Percentiles rank a stretch among this genome's conserved stretches.
These are phyloP conservation scores for Penicillium malachiteum DNA, from an alignment of 495 filamentous ascomycete species.

Conservation along the genomic window DNA sequence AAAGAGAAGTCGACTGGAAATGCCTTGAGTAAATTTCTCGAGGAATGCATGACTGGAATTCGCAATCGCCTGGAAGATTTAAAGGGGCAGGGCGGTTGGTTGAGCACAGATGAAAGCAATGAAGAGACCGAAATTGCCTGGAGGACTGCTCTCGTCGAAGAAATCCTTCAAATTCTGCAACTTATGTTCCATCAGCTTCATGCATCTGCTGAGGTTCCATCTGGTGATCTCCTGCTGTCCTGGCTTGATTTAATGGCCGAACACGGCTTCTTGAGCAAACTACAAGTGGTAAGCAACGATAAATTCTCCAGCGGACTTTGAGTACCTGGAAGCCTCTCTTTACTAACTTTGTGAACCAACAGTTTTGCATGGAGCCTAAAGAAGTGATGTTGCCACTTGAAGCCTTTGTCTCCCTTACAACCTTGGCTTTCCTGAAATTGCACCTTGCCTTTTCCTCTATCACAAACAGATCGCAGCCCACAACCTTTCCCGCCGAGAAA, in stretches of 20 bases:
- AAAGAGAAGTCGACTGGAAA: conserved; percentile 26
- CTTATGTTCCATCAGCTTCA: conserved; percentile 70
- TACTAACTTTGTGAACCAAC: conserved; percentile 26
- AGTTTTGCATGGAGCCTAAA: conserved; percentile 43
- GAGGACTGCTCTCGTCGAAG: conserved; percentile 60
- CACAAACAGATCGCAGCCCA: conserved; percentile 16
- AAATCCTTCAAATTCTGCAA: conserved; percentile 70
- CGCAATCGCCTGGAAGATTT: conserved; percentile 45
- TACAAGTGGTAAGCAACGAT: conserved; percentile 52
- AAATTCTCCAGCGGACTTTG: background rate
- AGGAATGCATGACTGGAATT: conserved; percentile 46
- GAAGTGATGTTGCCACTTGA: conserved; percentile 63
- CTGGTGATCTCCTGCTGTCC: conserved; percentile 55
- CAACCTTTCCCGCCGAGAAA: conserved; percentile 25
- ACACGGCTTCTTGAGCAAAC: conserved; percentile 60
- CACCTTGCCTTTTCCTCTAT: conserved; percentile 40
- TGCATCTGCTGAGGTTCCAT: conserved; percentile 51
- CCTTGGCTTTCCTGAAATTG: conserved; percentile 72
- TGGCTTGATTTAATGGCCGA: conserved; percentile 74
- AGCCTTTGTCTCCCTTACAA: conserved; percentile 67
- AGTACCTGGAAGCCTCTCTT: background rate
- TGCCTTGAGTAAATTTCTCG: conserved; percentile 27
- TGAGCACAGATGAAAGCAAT: conserved; percentile 41
- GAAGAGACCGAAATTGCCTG: conserved; percentile 61
- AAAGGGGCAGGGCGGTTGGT: conserved; percentile 53